Evolutionary conservation across 371 early-diverging fungal species (phyloP).

Genomic region (Saksenaea vasiformis): DNA sequence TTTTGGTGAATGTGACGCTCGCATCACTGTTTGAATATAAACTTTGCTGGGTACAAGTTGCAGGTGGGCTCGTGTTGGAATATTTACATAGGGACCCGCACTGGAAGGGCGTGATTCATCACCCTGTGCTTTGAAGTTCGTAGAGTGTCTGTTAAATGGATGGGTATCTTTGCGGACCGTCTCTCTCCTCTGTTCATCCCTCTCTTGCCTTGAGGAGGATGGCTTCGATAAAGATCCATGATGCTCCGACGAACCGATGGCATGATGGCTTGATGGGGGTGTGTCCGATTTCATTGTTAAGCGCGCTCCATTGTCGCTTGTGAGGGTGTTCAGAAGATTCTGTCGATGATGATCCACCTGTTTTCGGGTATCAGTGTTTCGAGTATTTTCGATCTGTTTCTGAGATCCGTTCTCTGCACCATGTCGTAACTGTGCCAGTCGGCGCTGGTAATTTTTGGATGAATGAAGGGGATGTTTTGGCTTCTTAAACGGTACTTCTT

Average conservation of each 20-base stretch:
- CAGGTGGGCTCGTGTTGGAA: not conserved
- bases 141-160: not conserved
- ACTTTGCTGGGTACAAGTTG: not conserved
- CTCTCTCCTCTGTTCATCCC: not conserved
- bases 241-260: not conserved
- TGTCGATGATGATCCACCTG: not conserved
- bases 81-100: not conserved
- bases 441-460: not conserved
- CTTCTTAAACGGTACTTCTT: slow-evolving; percentile 26
- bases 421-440: not conserved
- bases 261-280: not conserved
- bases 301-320: not conserved
- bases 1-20: not conserved
- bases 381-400: not conserved
- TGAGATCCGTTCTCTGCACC: not conserved
- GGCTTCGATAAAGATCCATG: not conserved
- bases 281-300: not conserved
- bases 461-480: slow-evolving; percentile 3
- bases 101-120: not conserved
- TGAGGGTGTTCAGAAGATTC: not conserved
- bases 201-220: not conserved
- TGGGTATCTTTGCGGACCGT: not conserved
- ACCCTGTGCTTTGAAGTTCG: not conserved
- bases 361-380: not conserved
- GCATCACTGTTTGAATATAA: not conserved